phyloP scores from a whole-genome alignment of 192 early-diverging fungal genomes.

The Linnemannia zychae region DNA sequence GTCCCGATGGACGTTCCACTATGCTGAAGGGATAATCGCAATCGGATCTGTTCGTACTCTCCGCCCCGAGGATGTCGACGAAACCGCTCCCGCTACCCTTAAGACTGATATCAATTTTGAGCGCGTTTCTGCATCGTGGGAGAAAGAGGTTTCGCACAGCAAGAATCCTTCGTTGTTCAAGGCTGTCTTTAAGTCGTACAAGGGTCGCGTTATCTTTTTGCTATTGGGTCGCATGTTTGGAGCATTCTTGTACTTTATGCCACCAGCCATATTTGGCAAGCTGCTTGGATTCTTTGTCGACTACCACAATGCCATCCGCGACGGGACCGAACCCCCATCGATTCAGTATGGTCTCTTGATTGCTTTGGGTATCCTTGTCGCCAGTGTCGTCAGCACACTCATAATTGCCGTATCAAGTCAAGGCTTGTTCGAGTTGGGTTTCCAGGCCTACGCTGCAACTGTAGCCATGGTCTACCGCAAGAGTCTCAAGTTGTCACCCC shows the following conservation, averaged over 20 bases:
- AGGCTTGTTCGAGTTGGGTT: slow-evolving; percentile 66
- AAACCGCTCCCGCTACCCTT: not conserved
- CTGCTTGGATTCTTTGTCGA: slow-evolving; percentile 3
- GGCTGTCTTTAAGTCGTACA: not conserved
- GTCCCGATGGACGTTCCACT: slow-evolving; percentile 12
- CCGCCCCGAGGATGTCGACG: not conserved
- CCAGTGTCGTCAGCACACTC: not conserved
- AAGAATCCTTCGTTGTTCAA: not conserved
- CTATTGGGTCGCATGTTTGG: slow-evolving; percentile 1
- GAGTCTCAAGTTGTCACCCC: slow-evolving; percentile 77
- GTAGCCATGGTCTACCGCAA: slow-evolving; percentile 85
- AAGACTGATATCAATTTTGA: not conserved
- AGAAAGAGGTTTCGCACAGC: not conserved
- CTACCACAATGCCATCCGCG: not conserved
- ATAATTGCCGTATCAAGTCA: not conserved
- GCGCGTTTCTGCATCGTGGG: not conserved
- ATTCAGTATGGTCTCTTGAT: slow-evolving; percentile 6
- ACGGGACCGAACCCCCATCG: not conserved
- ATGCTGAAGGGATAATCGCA: not conserved
- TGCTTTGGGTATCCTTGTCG: not conserved
- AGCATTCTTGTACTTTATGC: not conserved
- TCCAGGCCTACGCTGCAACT: slow-evolving; percentile 73
- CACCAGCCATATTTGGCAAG: slow-evolving; percentile 3
- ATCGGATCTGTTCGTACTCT: not conserved
- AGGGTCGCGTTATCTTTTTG: not conserved